Percentiles rank a stretch among this genome's conserved stretches.
Evolutionary conservation across 2,329 filamentous ascomycete genomes (phyloP).

Genomic region (Ceratocystis cubensis): DNA sequence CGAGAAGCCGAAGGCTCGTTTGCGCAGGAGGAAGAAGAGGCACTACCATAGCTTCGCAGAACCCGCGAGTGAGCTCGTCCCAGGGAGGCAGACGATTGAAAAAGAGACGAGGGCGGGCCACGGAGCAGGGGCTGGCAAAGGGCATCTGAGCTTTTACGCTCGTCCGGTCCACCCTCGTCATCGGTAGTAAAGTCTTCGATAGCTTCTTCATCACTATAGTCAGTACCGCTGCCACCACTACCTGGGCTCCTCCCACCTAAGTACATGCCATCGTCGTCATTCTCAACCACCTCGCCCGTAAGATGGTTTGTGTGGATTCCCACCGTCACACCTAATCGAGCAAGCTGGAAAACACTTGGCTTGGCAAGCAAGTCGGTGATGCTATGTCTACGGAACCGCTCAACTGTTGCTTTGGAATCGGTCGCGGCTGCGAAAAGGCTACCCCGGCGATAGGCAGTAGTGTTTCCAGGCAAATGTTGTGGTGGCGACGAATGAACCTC

Average conservation of each 20-base stretch:
- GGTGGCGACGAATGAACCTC: conserved; percentile 25
- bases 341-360: conserved; percentile 40
- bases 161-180: conserved; percentile 22
- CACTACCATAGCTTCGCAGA: too few relatives aligned
- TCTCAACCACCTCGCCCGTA: conserved; percentile 45
- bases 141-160: background rate
- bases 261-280: conserved; percentile 16
- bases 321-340: conserved; percentile 51
- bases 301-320: conserved; percentile 67
- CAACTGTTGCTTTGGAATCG: background rate
- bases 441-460: background rate
- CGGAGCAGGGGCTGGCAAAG: conserved; percentile 5
- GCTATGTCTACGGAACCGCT: conserved; percentile 15
- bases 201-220: conserved; percentile 26
- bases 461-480: background rate
- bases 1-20: conserved; percentile 19
- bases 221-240: too few relatives aligned
- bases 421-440: background rate
- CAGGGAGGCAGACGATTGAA: background rate
- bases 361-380: conserved; percentile 42
- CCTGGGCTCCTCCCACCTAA: background rate
- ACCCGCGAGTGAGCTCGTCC: too few relatives aligned
- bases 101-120: background rate
- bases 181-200: conserved; percentile 24
- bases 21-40: background rate